Conservation (phyloP, 192 early-diverging fungal species). For the Umbelopsis ramanniana region DNA sequence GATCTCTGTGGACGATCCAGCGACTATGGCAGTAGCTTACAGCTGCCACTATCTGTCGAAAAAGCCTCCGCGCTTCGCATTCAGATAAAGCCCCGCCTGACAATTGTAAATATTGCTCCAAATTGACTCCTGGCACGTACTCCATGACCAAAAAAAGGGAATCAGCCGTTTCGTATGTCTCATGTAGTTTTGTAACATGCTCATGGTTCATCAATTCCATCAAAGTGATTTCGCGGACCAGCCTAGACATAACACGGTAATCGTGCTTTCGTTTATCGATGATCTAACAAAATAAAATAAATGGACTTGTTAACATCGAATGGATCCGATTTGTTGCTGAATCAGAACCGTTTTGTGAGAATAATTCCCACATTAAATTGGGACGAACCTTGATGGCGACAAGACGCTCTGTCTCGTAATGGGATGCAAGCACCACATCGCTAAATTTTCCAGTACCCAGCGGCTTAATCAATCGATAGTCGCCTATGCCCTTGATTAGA, state of each 20-base stretch:
- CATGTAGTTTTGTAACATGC: conserved; percentile 86
- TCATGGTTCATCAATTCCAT: conserved; percentile 89
- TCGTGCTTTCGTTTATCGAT: conserved; percentile 58
- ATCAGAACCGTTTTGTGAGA: no score
- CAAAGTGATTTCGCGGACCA: conserved; percentile 79
- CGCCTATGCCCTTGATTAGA: conserved; percentile 54
- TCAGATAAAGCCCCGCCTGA: conserved; percentile 76
- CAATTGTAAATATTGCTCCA: conserved; percentile 83
- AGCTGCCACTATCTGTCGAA: conserved; percentile 82
- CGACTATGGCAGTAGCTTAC: conserved; percentile 74
- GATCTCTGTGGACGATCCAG: conserved; percentile 78
- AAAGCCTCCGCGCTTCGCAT: conserved; percentile 80
- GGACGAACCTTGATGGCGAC: conserved; percentile 39
- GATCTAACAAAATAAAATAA: conserved; percentile 24
- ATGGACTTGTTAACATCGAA: no score
- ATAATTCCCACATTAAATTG: background rate
- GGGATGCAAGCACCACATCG: conserved; percentile 74
- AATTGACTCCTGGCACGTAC: conserved; percentile 81
- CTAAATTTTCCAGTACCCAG: conserved; percentile 84
- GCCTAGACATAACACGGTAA: conserved; percentile 55
- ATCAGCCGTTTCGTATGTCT: conserved; percentile 79
- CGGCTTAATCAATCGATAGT: conserved; percentile 76
- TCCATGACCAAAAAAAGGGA: conserved; percentile 88
- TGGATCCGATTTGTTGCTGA: background rate
- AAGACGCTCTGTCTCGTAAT: conserved; percentile 48